phyloP scores from a whole-genome alignment of 2,329 filamentous ascomycete species.

The Aureobasidium sp. region DNA sequence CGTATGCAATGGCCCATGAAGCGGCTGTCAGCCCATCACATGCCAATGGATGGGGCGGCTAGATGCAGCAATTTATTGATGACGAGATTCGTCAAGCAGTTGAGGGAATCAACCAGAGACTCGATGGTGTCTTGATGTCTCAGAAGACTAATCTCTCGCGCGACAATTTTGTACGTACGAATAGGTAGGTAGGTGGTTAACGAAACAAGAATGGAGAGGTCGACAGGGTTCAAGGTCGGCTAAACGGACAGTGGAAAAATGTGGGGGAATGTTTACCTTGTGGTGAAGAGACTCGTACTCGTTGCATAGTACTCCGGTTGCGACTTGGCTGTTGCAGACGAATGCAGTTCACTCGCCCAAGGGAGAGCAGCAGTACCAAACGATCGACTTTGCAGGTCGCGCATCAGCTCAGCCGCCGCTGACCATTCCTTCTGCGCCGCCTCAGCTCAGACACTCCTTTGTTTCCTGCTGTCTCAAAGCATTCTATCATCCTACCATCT shows the following conservation, averaged over 20 bases:
- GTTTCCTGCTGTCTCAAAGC: background rate
- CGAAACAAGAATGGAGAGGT: too few relatives aligned
- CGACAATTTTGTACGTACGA: too few relatives aligned
- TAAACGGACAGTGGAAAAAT: background rate
- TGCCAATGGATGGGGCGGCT: background rate
- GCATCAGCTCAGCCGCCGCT: background rate
- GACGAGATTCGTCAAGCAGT: background rate
- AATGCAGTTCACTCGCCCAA: background rate
- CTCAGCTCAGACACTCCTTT: background rate
- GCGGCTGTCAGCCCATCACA: background rate
- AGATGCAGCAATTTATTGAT: background rate
- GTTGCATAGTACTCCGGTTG: background rate
- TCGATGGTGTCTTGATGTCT: too few relatives aligned
- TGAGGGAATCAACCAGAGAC: too few relatives aligned
- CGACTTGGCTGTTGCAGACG: background rate
- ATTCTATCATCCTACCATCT: background rate
- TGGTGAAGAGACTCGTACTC: background rate
- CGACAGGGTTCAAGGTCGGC: background rate
- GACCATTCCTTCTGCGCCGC: background rate
- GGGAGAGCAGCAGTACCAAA: background rate
- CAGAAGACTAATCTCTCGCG: too few relatives aligned
- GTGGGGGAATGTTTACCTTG: constrained; percentile 6
- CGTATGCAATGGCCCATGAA: background rate
- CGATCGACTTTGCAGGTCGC: background rate
- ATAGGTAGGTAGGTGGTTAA: too few relatives aligned